phyloP scores from a whole-genome alignment of 208 protist species.

The Trichomonas gallinae region DNA sequence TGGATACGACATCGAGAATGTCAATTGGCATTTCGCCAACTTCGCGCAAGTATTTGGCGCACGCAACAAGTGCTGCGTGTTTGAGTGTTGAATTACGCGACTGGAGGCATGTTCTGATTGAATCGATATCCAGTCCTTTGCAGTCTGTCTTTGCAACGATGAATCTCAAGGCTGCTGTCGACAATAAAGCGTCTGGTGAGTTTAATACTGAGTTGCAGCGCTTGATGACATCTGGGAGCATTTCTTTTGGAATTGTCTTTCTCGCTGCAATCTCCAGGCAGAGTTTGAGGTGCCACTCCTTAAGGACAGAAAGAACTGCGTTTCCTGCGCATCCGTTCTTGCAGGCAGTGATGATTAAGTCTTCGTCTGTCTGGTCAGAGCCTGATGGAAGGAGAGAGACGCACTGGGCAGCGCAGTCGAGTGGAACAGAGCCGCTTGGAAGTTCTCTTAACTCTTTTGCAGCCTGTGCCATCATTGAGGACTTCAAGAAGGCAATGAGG shows the following conservation, averaged over 20 bases:
- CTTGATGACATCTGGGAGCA: neutral
- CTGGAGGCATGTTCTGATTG: neutral
- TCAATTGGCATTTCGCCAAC: neutral
- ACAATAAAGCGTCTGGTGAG: neutral
- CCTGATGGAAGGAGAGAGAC: neutral
- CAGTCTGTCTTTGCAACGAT: neutral
- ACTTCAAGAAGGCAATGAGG: neutral
- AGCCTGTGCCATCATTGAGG: neutral
- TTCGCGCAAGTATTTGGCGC: neutral
- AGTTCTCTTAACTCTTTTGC: neutral
- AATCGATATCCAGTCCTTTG: neutral
- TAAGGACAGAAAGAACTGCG: neutral
- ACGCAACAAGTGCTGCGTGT: neutral
- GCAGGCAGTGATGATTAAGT: neutral
- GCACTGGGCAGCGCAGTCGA: no score
- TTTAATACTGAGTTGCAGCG: neutral
- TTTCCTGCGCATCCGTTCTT: neutral
- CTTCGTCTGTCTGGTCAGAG: neutral
- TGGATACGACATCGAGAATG: neutral
- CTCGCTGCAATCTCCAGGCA: neutral
- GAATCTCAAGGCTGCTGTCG: neutral
- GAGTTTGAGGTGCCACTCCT: neutral
- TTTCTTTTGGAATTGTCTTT: neutral
- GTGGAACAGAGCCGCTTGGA: neutral
- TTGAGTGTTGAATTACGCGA: neutral